Evolutionary conservation across 2,329 filamentous ascomycete species (phyloP).

Genomic region (Penicillium sp.): DNA sequence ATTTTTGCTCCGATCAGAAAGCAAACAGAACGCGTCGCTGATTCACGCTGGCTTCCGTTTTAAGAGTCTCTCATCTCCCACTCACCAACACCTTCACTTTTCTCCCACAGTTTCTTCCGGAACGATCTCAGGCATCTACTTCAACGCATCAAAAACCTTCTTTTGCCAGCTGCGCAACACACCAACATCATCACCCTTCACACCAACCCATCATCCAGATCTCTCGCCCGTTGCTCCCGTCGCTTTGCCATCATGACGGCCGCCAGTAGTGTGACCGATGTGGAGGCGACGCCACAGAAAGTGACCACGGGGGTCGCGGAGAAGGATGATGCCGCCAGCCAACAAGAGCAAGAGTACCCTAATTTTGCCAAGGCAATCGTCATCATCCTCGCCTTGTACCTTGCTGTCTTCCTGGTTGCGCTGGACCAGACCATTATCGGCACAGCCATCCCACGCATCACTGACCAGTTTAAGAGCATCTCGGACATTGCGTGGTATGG

Average conservation of each 20-base stretch:
- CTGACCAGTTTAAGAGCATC: constrained; percentile 16
- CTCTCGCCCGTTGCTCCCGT: too few relatives aligned
- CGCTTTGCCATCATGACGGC: not conserved
- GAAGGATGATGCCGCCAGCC: not conserved
- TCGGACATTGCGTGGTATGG: constrained; percentile 16
- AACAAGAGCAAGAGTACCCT: constrained; percentile 13
- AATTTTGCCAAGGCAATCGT: constrained; percentile 13
- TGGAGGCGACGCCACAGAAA: not conserved
- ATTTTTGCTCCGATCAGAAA: too few relatives aligned
- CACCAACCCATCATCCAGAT: too few relatives aligned
- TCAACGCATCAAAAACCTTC: too few relatives aligned
- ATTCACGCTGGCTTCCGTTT: too few relatives aligned
- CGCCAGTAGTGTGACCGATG: constrained; percentile 3
- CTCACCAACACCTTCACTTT: too few relatives aligned
- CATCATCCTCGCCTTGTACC: constrained; percentile 21
- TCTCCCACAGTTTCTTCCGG: too few relatives aligned
- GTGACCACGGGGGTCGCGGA: not conserved
- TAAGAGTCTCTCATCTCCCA: too few relatives aligned
- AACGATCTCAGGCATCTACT: too few relatives aligned
- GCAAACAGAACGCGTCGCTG: too few relatives aligned
- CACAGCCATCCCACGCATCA: constrained; percentile 11
- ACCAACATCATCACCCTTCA: too few relatives aligned
- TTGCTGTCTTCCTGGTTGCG: constrained; percentile 22
- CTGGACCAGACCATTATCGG: constrained; percentile 19
- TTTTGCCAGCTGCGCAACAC: too few relatives aligned